Base-by-base conservation (phyloP, 2,329 filamentous ascomycete genomes). In the Penicillium sp. region DNA sequence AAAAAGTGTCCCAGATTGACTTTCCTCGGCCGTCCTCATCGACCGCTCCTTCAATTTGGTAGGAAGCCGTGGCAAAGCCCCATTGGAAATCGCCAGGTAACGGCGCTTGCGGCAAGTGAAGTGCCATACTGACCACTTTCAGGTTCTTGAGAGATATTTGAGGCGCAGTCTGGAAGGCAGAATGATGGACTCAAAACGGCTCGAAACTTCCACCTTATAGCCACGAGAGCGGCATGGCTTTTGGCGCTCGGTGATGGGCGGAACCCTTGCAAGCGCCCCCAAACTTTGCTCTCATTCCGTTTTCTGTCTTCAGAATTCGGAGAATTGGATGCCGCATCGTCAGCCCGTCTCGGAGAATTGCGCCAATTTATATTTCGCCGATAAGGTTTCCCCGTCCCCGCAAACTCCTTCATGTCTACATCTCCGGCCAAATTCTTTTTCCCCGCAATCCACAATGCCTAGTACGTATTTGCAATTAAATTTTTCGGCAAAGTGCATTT, bases 31-130 rank as follows among this genome's bases (percentile, higher is more conserved):
- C 69, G 47, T 69, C 70, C 40, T 61, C 60, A 25, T 60, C 57
- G 5, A 62, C 62, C 24, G 65, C 69, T 4, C 71, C 71, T 59
- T 73, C 70, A 32, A 73, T 66, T 43, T 73, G 70, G 46, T 69
- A 70, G 3, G 70, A 60, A 4, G 67, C 67, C 11, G 66, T 68
- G 25, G 67, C 66, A 28, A 66, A 58, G 8, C 70, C 69, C 63
- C 70, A 73, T 60, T 58, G 62, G 45, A 73, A 73, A 9, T 62
- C 59, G 4, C 50, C 33, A 5, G 65, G 65, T 24, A 66, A 54
- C 7, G 51, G 36, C 24, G 47, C 40, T 18, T 27, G 11, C 11
- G 40, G 32, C 24, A 33, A 43, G 25, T 5, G 8, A 34, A 40
- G 37, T 39, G 33, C 43, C 35, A 43, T 40, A 26, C 28, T 9